Percentiles rank a stretch among this genome's conserved stretches.
Conservation (phyloP, 2,329 filamentous ascomycete genomes). For the Pestalotiopsis sp. region DNA sequence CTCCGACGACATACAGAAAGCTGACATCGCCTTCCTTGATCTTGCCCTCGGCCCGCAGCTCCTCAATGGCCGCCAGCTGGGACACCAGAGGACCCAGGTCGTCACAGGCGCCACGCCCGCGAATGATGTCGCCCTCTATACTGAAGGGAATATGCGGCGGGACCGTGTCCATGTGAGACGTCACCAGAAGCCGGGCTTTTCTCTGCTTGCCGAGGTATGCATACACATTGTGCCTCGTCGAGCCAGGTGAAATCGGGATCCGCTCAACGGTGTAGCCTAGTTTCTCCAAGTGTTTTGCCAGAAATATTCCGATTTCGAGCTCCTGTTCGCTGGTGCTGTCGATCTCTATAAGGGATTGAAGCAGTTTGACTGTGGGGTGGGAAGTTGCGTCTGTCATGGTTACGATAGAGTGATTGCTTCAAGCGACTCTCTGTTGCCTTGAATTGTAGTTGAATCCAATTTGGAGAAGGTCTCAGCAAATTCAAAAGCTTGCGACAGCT, state of each 20-base stretch:
- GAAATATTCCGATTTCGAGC: slow-evolving; percentile 35
- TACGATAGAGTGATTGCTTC: neutral
- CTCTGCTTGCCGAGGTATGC: slow-evolving; percentile 36
- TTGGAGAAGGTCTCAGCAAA: neutral
- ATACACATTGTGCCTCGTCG: slow-evolving; percentile 39
- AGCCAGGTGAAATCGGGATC: slow-evolving; percentile 33
- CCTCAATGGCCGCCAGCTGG: slow-evolving; percentile 49
- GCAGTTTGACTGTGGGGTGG: slow-evolving; percentile 29
- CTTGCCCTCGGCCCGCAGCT: slow-evolving; percentile 27
- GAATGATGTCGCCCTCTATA: slow-evolving; percentile 36
- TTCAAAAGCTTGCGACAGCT: neutral
- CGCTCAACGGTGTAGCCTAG: slow-evolving; percentile 38
- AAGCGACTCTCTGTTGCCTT: neutral
- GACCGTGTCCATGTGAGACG: slow-evolving; percentile 41
- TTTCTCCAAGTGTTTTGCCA: slow-evolving; percentile 32
- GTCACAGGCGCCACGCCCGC: slow-evolving; percentile 47
- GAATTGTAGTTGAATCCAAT: too few species aligned
- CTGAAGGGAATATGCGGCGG: slow-evolving; percentile 57
- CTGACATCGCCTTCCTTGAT: slow-evolving; percentile 30
- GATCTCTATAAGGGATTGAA: slow-evolving; percentile 37
- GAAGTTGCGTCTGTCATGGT: neutral
- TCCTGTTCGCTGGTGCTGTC: slow-evolving; percentile 39
- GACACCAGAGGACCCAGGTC: slow-evolving; percentile 45
- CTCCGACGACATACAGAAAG: slow-evolving; percentile 45
- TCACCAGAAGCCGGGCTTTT: slow-evolving; percentile 34